phyloP scores from a whole-genome alignment of 2,329 filamentous ascomycete genomes.

The Beauveria bassiana region DNA sequence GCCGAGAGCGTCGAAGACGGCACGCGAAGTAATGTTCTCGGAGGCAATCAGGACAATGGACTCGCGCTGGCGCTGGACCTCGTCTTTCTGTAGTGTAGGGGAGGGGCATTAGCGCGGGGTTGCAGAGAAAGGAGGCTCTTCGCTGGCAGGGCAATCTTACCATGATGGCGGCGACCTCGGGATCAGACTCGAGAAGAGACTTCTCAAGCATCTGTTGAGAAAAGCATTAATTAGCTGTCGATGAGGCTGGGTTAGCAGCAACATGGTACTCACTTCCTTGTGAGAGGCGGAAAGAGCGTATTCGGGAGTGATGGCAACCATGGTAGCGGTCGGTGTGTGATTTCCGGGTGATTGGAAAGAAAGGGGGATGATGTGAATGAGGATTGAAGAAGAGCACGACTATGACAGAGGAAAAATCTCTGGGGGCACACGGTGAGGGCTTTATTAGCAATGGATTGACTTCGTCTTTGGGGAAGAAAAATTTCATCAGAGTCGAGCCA shows the following conservation, averaged over 20 bases:
- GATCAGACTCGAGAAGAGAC: constrained; percentile 82
- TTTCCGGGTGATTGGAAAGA: constrained; percentile 1
- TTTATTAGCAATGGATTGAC: constrained; percentile 7
- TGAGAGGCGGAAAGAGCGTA: constrained; percentile 48
- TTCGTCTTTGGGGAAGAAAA: constrained; percentile 5
- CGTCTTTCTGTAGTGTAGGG: constrained; percentile 57
- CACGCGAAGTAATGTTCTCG: constrained; percentile 97
- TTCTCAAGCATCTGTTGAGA: constrained; percentile 79
- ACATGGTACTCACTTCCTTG: constrained; percentile 40
- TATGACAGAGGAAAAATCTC: background rate
- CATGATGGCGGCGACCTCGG: constrained; percentile 96
- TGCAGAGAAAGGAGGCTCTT: background rate
- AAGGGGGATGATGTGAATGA: constrained; percentile 7
- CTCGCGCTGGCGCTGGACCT: constrained; percentile 95
- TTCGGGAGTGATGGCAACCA: constrained; percentile 34
- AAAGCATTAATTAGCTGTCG: constrained; percentile 19
- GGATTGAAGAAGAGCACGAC: constrained; percentile 7
- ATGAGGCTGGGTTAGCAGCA: constrained; percentile 1
- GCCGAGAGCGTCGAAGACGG: constrained; percentile 95
- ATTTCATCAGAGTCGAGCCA: background rate
- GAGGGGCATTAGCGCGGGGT: constrained; percentile 24
- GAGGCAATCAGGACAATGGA: constrained; percentile 98
- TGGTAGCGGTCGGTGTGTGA: constrained; percentile 21
- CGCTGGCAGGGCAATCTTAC: constrained; percentile 40
- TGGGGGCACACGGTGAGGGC: constrained; percentile 10